Evolutionary conservation across 208 protist genomes (phyloP), one percentile per base, ranked within the genome.

Genomic region (Acanthamoeba healyi): DNA sequence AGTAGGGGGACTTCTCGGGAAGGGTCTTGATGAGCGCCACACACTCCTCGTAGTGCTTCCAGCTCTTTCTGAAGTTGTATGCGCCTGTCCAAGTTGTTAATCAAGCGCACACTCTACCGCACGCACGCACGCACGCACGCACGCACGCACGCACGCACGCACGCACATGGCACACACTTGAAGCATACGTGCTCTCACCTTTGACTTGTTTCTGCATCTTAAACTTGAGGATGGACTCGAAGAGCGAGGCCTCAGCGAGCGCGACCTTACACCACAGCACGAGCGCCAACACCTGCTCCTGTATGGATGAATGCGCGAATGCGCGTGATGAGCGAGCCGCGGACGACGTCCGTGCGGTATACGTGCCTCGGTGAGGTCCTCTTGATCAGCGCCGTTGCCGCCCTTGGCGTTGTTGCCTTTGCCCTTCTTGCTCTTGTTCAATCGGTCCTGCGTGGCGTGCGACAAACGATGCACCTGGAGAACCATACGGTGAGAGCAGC

Each of bases 41-140:
- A 29, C 79, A 87, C 29, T 87, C 79, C 36, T 87, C 79, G 29
- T 63, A 87, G 79, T 63, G 79, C 29, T 87, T 87, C 79, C 79
- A 87, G 29, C 79, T 87, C 36, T 87, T 87, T 14, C 79, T n/a
- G 14, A 87, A 63, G n/a, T 87, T 87, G 24, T 58, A 58, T 10
- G 49, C 79, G 49, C 46, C 79, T 87, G 58, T 1, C 26, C 58
- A 74, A 9, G 61, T 70, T 51, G 14, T 70, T 9, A 70, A 19
- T 42, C 29, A 34, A 81, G 19, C 36, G 40, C n/a, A 67, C 58
- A 67, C 3, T 17, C 3, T 17, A 24, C 5, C 26, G 22, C 26
- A 49, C 12, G 12, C 44, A 49, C 44, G 12, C 44, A 70, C 61
- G 17, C 10, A 70, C 29, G 24, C 29, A 74, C 65, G 4, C 65